A percentile compares a stretch with the other conserved stretches of the same genome.
Conservation (phyloP, 805 yeast species). For the Tetrapisispora phaffii region DNA sequence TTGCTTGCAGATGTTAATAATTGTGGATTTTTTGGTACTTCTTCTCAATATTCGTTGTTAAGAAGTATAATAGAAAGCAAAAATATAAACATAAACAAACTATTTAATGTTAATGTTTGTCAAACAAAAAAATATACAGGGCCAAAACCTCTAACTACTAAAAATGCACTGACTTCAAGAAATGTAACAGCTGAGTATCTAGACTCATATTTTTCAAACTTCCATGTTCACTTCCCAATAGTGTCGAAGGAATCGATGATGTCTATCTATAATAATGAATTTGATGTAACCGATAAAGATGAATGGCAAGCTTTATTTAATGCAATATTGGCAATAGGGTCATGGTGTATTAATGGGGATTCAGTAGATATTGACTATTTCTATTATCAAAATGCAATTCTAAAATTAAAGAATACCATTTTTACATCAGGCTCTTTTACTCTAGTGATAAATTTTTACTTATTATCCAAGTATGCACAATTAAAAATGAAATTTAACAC, state of each 20-base stretch:
- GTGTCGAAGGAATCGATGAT: conserved; percentile 46
- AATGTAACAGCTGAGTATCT: conserved; percentile 27
- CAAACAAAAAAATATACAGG: not conserved
- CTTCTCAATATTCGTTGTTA: conserved; percentile 48
- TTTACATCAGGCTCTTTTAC: conserved; percentile 52
- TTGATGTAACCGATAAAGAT: conserved; percentile 34
- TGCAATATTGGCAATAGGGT: conserved; percentile 55
- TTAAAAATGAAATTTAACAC: conserved; percentile 58
- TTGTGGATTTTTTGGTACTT: conserved; percentile 57
- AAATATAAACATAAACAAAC: not conserved
- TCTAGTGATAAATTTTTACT: conserved; percentile 42
- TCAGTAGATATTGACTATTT: conserved; percentile 39
- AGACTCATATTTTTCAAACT: conserved; percentile 45
- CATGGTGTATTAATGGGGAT: conserved; percentile 56
- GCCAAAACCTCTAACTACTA: conserved; percentile 4
- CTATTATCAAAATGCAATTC: conserved; percentile 47
- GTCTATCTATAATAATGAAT: conserved; percentile 33
- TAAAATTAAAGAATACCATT: conserved; percentile 35
- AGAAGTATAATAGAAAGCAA: conserved; percentile 32
- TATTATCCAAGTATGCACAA: conserved; percentile 52
- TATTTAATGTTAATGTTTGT: not conserved
- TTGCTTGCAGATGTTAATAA: conserved; percentile 40
- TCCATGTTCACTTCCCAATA: conserved; percentile 55
- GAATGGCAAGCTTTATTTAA: conserved; percentile 46
- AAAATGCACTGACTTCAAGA: conserved; percentile 8